phyloP scores from a whole-genome alignment of 2,329 filamentous ascomycete species.

The Trichoderma simmonsii region DNA sequence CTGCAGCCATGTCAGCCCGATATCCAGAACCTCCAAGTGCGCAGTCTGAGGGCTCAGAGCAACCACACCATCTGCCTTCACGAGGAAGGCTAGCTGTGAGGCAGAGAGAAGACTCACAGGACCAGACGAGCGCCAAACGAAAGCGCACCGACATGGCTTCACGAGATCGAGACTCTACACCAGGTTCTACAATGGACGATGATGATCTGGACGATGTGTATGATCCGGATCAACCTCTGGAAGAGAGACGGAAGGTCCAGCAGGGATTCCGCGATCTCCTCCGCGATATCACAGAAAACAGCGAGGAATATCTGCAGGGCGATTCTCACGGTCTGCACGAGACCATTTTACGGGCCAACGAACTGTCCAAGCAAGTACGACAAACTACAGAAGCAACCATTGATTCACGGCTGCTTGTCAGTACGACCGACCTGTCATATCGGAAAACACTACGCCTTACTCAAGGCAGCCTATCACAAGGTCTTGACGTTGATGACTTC shows the following conservation, averaged over 20 bases:
- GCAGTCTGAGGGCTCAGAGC: slow-evolving; percentile 25
- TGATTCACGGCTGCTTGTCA: slow-evolving; percentile 82
- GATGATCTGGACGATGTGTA: slow-evolving; percentile 48
- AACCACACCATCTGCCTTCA: slow-evolving; percentile 22
- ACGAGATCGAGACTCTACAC: slow-evolving; percentile 20
- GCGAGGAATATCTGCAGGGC: slow-evolving; percentile 67
- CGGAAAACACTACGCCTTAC: slow-evolving; percentile 74
- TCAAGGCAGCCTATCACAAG: slow-evolving; percentile 67
- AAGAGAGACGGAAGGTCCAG: slow-evolving; percentile 69
- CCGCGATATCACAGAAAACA: slow-evolving; percentile 60
- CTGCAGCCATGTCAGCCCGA: slow-evolving; percentile 16
- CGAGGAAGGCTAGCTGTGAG: slow-evolving; percentile 27
- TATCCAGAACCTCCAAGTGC: slow-evolving; percentile 15
- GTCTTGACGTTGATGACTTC: slow-evolving; percentile 87
- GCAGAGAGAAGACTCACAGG: slow-evolving; percentile 25
- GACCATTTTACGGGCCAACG: slow-evolving; percentile 64
- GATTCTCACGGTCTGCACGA: slow-evolving; percentile 63
- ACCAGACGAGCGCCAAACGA: slow-evolving; percentile 29
- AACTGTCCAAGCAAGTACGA: slow-evolving; percentile 65
- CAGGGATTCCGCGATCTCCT: slow-evolving; percentile 66
- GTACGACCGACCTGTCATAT: slow-evolving; percentile 73
- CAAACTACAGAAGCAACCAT: slow-evolving; percentile 89
- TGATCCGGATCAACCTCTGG: slow-evolving; percentile 77
- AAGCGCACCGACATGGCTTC: slow-evolving; percentile 31
- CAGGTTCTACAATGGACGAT: slow-evolving; percentile 17